phyloP scores from a whole-genome alignment of 192 early-diverging fungal genomes.

The Backusella tuberculispora region DNA sequence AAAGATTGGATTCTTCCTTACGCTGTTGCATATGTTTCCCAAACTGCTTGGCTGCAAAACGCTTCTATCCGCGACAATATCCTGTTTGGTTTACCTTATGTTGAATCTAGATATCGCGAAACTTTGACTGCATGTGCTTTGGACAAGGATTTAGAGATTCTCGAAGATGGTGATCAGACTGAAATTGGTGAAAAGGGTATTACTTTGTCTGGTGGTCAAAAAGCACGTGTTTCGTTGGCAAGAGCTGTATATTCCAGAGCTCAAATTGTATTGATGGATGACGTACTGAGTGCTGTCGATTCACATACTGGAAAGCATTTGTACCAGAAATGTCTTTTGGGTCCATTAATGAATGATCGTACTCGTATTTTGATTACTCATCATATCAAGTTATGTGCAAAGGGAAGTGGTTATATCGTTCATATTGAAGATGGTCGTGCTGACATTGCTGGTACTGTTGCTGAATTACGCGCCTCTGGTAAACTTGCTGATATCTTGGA shows the following conservation, averaged over 20 bases:
- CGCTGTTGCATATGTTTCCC: constrained; percentile 80
- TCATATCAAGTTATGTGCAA: constrained; percentile 64
- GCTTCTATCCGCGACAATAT: constrained; percentile 80
- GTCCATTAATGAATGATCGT: constrained; percentile 64
- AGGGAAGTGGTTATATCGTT: constrained; percentile 54
- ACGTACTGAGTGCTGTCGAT: constrained; percentile 92
- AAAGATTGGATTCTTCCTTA: constrained; percentile 43
- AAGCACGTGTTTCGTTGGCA: constrained; percentile 84
- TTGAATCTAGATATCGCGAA: constrained; percentile 34
- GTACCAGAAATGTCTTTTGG: constrained; percentile 70
- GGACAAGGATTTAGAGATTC: constrained; percentile 74
- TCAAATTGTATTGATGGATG: constrained; percentile 78
- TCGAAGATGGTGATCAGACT: constrained; percentile 84
- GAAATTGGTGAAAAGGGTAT: constrained; percentile 85
- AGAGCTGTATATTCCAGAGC: constrained; percentile 83
- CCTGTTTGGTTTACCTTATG: constrained; percentile 51
- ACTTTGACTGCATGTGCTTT: constrained; percentile 73
- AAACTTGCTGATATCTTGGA: constrained; percentile 38
- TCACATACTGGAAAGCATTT: constrained; percentile 88
- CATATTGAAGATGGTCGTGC: constrained; percentile 57
- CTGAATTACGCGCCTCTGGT: constrained; percentile 38
- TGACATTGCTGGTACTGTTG: constrained; percentile 31
- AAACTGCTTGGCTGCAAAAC: constrained; percentile 72
- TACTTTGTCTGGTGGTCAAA: constrained; percentile 87
- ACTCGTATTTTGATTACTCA: constrained; percentile 89